These are phyloP conservation scores for Smittium culicis DNA, from an alignment of 371 early-diverging fungal species.

Conservation along the genomic window DNA sequence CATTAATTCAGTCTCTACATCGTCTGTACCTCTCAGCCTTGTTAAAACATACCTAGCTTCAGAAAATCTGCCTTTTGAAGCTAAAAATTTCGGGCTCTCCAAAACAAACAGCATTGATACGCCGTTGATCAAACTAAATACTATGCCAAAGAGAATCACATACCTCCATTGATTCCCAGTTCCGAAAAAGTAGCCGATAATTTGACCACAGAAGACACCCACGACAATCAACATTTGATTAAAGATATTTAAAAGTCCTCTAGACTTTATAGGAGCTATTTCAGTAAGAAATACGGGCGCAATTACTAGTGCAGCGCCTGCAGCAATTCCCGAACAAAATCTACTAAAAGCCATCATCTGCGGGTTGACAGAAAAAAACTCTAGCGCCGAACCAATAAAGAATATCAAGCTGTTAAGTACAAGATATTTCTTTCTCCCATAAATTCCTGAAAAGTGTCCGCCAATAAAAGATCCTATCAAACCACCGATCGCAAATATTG, in stretches of 20 bases:
- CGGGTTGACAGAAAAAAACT: slow-evolving; percentile 42
- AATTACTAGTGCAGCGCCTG: slow-evolving; percentile 65
- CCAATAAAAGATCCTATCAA: slow-evolving; percentile 63
- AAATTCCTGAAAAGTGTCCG: slow-evolving; percentile 47
- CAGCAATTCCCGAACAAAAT: slow-evolving; percentile 68
- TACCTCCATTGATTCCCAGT: slow-evolving; percentile 47
- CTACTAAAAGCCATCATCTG: slow-evolving; percentile 51
- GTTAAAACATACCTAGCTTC: neutral
- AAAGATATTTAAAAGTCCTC: slow-evolving; percentile 63
- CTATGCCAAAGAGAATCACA: slow-evolving; percentile 40
- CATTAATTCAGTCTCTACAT: neutral
- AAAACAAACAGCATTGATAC: slow-evolving; percentile 51
- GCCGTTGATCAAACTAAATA: slow-evolving; percentile 45
- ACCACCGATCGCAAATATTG: slow-evolving; percentile 64
- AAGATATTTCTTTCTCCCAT: slow-evolving; percentile 56
- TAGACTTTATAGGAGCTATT: slow-evolving; percentile 52
- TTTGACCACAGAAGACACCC: slow-evolving; percentile 60
- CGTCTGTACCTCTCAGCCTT: neutral
- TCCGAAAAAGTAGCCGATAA: slow-evolving; percentile 46
- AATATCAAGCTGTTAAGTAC: slow-evolving; percentile 48
- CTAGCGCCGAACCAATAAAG: slow-evolving; percentile 44
- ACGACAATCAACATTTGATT: slow-evolving; percentile 75
- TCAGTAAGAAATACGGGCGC: slow-evolving; percentile 79
- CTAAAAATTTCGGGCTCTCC: slow-evolving; percentile 63
- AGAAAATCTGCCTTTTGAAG: neutral